phyloP scores from a whole-genome alignment of 140 eudicot species.

The Stevia rebaudiana region DNA sequence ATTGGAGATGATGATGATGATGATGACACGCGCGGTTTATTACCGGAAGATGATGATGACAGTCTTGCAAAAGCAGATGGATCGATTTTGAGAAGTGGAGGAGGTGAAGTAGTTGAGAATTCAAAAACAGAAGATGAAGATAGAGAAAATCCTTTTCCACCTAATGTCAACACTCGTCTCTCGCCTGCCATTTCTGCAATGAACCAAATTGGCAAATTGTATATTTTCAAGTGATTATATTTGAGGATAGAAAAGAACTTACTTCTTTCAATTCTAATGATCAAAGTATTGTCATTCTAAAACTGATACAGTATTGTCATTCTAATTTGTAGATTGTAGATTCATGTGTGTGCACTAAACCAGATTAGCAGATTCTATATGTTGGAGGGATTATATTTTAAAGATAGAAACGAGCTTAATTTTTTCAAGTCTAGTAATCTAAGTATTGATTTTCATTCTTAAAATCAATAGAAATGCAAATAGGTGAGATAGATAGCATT shows the following conservation, averaged over 20 bases:
- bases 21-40: background rate
- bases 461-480: no score
- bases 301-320: no score
- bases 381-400: no score
- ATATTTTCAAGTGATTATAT: background rate
- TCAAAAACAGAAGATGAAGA: slow-evolving; percentile 40
- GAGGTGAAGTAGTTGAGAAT: slow-evolving; percentile 37
- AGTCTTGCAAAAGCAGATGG: slow-evolving; percentile 44
- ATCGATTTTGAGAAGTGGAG: slow-evolving; percentile 36
- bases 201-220: background rate
- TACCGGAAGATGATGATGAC: slow-evolving; percentile 26
- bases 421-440: no score
- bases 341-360: no score
- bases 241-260: background rate
- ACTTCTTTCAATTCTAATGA: background rate
- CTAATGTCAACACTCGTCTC: slow-evolving; percentile 32
- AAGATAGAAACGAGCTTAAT: no score
- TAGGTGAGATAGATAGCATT: no score
- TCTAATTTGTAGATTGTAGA: no score
- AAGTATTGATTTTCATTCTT: no score
- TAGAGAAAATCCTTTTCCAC: slow-evolving; percentile 57
- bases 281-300: background rate
- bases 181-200: slow-evolving; percentile 34
- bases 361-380: no score
- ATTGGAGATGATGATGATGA: slow-evolving; percentile 15